Conservation (phyloP, 2,329 filamentous ascomycete genomes). For the Ilyonectria destructans region DNA sequence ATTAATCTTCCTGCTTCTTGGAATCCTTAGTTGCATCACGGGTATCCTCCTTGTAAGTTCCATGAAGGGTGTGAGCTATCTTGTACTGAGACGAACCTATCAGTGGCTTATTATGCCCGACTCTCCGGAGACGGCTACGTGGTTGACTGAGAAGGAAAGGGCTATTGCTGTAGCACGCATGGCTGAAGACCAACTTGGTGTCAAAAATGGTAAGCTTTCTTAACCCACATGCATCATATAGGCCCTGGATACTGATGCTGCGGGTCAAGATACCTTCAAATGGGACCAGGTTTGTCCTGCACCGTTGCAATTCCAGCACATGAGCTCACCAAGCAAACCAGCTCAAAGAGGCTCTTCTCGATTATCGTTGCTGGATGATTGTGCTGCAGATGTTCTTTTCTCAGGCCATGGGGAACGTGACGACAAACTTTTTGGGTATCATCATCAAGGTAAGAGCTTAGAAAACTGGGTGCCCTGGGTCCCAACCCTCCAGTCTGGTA, state of each 20-base stretch:
- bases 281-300: not conserved
- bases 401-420: not conserved
- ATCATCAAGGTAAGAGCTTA: not conserved
- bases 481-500: not conserved
- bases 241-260: not conserved
- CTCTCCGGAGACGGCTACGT: not conserved
- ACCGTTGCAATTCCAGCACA: too few relatives aligned
- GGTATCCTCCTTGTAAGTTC: not conserved
- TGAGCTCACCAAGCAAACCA: too few relatives aligned
- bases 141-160: not conserved
- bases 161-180: not conserved
- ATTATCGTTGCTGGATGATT: slow-evolving; percentile 5
- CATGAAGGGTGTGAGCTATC: not conserved
- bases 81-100: not conserved
- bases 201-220: slow-evolving; percentile 1
- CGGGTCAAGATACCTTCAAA: not conserved
- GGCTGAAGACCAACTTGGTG: not conserved
- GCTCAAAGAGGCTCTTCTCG: not conserved
- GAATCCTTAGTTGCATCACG: slow-evolving; percentile 2
- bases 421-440: slow-evolving; percentile 1
- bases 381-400: slow-evolving; percentile 4
- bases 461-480: not conserved
- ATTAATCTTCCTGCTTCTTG: slow-evolving; percentile 1
- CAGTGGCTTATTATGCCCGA: slow-evolving; percentile 1
- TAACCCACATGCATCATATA: not conserved